Evolutionary conservation across 2,329 filamentous ascomycete species (phyloP).

Genomic region (Annulohypoxylon truncatum): DNA sequence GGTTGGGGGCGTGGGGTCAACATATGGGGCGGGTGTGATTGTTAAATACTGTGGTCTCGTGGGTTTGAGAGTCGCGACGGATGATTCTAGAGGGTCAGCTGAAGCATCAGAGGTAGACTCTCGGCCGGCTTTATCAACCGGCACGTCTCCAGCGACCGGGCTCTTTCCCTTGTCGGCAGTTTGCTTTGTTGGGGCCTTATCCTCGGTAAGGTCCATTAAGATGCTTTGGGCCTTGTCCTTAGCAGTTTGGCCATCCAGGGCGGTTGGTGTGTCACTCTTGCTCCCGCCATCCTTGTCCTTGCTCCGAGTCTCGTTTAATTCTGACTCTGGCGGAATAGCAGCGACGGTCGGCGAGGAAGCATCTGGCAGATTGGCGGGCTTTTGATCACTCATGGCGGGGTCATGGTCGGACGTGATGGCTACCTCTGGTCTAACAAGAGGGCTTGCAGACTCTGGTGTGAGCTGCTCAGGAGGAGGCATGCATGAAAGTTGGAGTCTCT

Average conservation of each 20-base stretch:
- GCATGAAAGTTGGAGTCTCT: conserved; percentile 36
- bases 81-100: conserved; percentile 55
- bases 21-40: conserved; percentile 61
- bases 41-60: conserved; percentile 59
- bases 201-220: conserved; percentile 20
- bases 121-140: conserved; percentile 14
- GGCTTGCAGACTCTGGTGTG: conserved; percentile 38
- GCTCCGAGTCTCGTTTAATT: conserved; percentile 15
- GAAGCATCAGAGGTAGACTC: conserved; percentile 4
- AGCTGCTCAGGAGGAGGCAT: conserved; percentile 48
- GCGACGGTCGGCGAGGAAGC: conserved; percentile 35
- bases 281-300: conserved; percentile 27
- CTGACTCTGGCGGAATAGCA: conserved; percentile 24
- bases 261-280: neutral
- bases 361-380: conserved; percentile 37
- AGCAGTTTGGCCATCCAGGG: conserved; percentile 2
- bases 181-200: conserved; percentile 18
- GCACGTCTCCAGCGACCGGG: neutral
- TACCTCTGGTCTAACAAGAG: conserved; percentile 38
- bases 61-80: conserved; percentile 63
- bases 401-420: conserved; percentile 44
- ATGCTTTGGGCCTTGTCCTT: conserved; percentile 14
- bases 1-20: conserved; percentile 70
- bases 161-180: conserved; percentile 10
- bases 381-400: conserved; percentile 48